A percentile compares a stretch with the other conserved stretches of the same genome.
These are phyloP conservation scores for Prunus salicina DNA, from an alignment of 306 rosid species.

Conservation along the genomic window DNA sequence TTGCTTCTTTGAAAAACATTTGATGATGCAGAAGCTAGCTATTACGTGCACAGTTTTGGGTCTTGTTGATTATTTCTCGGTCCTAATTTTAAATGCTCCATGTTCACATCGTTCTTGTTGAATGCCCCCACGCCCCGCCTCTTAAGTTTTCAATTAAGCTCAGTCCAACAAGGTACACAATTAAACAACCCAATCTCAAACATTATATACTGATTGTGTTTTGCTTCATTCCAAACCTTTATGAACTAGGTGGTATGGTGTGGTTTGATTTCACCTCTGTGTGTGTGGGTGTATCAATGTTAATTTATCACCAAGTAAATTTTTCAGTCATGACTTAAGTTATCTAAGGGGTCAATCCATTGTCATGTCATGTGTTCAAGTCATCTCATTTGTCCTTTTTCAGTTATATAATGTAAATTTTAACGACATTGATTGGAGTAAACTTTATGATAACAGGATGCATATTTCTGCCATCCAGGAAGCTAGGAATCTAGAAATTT, in stretches of 20 bases:
- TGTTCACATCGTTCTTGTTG: no score
- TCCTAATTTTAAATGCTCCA: no score
- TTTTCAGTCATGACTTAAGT: neutral
- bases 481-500: conserved; percentile 43
- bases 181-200: neutral
- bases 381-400: neutral
- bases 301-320: neutral
- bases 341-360: neutral
- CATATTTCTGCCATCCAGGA: conserved; percentile 48
- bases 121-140: no score
- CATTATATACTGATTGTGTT: neutral
- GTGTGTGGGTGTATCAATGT: neutral
- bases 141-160: no score
- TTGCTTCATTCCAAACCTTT: neutral
- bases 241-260: neutral
- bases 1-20: neutral
- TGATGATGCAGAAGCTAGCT: neutral
- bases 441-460: conserved; percentile 37
- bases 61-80: no score
- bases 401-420: neutral
- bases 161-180: neutral
- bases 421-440: conserved; percentile 13
- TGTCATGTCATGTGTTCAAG: neutral
- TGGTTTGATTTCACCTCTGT: neutral
- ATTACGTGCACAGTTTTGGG: neutral